These are phyloP conservation scores for Lantana camara DNA, from an alignment of 257 asterid species.

Conservation along the genomic window DNA sequence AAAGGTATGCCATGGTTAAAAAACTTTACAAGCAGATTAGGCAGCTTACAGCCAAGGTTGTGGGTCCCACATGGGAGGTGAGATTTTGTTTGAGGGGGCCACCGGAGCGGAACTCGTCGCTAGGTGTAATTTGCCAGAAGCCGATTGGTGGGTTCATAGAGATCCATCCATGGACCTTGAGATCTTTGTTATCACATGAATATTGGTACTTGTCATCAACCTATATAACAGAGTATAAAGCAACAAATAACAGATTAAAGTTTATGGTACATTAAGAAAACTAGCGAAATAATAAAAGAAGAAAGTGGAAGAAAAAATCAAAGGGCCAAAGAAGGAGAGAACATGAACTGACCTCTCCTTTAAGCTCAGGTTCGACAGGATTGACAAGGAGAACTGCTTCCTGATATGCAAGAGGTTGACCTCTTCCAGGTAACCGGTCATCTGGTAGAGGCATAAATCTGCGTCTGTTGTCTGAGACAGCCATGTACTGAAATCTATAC, in stretches of 20 bases:
- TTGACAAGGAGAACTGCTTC: conserved; percentile 88
- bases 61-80: conserved; percentile 92
- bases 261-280: no score
- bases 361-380: conserved; percentile 79
- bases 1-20: conserved; percentile 10
- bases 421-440: conserved; percentile 79
- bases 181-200: conserved; percentile 80
- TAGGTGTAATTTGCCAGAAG: conserved; percentile 88
- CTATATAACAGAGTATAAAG: conserved; percentile 32
- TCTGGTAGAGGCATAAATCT: conserved; percentile 80
- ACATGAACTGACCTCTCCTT: conserved; percentile 66
- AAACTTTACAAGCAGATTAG: background rate
- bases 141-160: conserved; percentile 70
- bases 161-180: conserved; percentile 79
- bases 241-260: no score
- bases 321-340: background rate
- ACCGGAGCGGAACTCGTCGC: conserved; percentile 83
- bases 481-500: conserved; percentile 79
- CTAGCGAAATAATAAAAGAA: background rate
- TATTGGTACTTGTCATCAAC: conserved; percentile 90
- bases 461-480: conserved; percentile 71
- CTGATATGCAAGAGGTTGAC: conserved; percentile 74
- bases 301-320: no score
- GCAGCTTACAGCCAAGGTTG: conserved; percentile 63
- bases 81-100: conserved; percentile 93